Base-by-base conservation (phyloP, 208 protist species). In the Trypanosoma theileri region DNA sequence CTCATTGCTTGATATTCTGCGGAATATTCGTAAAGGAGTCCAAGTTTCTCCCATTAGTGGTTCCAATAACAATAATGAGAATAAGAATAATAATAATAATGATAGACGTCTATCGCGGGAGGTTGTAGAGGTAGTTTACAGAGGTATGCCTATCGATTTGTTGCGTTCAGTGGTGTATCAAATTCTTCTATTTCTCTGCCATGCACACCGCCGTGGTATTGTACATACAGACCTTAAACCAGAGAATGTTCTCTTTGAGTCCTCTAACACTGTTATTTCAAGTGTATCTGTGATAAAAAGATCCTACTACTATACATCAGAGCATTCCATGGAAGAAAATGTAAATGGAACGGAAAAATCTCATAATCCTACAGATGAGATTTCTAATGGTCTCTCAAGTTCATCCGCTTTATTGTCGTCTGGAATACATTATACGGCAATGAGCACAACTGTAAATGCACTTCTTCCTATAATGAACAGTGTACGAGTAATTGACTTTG, bases 161-260 rank as follows among this genome's bases (percentile, higher is more conserved):
- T 31, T 94, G 21, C 81, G 85, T 53, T 59, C 80, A 9, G 77
- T 91, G 4, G 59, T 92, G 44, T 91, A 84, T 71, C 86, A 94
- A 57, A 78, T 91, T 28, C 72, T 94, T 22, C 73, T 84, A 7
- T 94, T 91, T 62, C 75, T 94, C 53, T 59, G 79, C 26, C 89
- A 86, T 64, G 81, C 79, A 13, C 86, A 92, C 63, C 59, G 53
- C 13, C 75, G 80, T 58, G 86, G 86, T 17, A 74, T 92, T 54
- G 80, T 86, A 48, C 89, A 95, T 78, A 92, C 86, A 17, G 89
- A 95, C 69, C 77, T 95, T 28, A 95, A 95, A 66, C 89, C 89
- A 0, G 84, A 95, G 68, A 95, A 95, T 66, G 69, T 95, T 16
- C 79, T 95, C 45, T 89, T 95, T 61, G 85, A 95, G 60, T 84